Evolutionary conservation across 148 eudicot genomes (phyloP).

Genomic region (Nyssa sinensis): DNA sequence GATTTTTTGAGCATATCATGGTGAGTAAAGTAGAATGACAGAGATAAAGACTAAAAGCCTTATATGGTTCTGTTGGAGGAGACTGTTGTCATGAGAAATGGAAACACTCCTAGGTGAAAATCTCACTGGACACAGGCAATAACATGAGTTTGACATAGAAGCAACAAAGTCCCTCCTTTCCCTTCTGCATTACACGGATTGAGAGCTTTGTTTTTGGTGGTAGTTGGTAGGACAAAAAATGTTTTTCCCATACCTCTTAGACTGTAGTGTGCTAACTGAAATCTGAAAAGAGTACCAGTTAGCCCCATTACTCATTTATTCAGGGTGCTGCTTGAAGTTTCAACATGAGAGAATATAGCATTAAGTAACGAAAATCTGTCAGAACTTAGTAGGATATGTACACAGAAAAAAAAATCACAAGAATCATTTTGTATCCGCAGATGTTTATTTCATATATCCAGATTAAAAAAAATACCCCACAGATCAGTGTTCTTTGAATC

Average conservation of each 20-base stretch:
- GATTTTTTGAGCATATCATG: neutral
- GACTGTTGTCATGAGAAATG: slow-evolving; percentile 30
- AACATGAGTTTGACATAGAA: neutral
- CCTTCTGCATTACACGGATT: slow-evolving; percentile 15
- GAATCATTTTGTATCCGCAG: no score
- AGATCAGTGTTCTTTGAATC: no score
- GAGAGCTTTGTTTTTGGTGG: slow-evolving; percentile 31
- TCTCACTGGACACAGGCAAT: slow-evolving; percentile 9
- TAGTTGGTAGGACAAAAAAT: slow-evolving; percentile 31
- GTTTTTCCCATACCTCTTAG: slow-evolving; percentile 32
- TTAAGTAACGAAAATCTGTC: no score
- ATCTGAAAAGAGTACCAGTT: no score
- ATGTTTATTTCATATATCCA: no score
- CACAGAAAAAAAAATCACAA: no score
- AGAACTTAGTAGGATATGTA: no score
- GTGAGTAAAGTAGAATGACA: neutral
- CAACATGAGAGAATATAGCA: no score
- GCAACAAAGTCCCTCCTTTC: slow-evolving; percentile 12
- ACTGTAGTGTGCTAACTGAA: no score
- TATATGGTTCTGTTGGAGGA: neutral
- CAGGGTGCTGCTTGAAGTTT: no score
- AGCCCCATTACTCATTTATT: no score
- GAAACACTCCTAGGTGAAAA: slow-evolving; percentile 37
- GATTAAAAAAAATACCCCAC: no score
- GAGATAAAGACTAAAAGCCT: slow-evolving; percentile 1